These are phyloP conservation scores for Ophiocordyceps camponoti-saundersi DNA, from an alignment of 2,329 filamentous ascomycete genomes.

Conservation along the genomic window DNA sequence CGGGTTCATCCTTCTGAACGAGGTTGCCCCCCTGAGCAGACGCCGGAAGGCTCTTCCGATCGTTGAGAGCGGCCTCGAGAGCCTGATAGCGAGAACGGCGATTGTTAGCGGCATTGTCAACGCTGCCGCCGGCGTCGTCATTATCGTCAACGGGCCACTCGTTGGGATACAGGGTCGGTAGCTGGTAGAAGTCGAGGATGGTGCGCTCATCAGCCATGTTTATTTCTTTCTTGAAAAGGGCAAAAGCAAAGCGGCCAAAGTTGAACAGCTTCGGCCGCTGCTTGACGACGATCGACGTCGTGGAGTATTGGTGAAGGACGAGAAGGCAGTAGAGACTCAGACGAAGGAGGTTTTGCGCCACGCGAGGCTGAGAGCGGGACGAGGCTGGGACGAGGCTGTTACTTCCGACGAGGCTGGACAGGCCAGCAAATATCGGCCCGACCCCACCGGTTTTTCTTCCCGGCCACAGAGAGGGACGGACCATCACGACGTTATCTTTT, in stretches of 20 bases:
- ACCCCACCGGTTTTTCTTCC: slow-evolving; percentile 1
- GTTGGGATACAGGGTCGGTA: slow-evolving; percentile 59
- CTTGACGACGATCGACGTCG: neutral
- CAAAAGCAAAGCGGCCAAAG: neutral
- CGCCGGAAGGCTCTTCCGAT: slow-evolving; percentile 46
- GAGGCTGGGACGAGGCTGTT: neutral
- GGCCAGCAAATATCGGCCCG: neutral
- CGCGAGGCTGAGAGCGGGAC: neutral
- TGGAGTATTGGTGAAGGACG: neutral
- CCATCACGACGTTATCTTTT: too few species aligned
- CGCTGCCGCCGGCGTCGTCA: slow-evolving; percentile 45
- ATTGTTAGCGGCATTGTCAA: slow-evolving; percentile 27
- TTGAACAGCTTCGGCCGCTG: neutral
- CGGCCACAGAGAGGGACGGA: slow-evolving; percentile 1
- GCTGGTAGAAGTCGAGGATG: slow-evolving; percentile 79
- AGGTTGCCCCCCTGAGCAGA: slow-evolving; percentile 58
- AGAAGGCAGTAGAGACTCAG: too few species aligned
- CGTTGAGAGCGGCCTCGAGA: slow-evolving; percentile 56
- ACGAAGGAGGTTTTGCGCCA: slow-evolving; percentile 1
- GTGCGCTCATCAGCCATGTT: slow-evolving; percentile 48
- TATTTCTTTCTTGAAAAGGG: neutral
- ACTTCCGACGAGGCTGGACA: neutral
- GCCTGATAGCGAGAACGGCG: slow-evolving; percentile 68
- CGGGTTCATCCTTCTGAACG: slow-evolving; percentile 80
- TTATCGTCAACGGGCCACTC: slow-evolving; percentile 77